Percentiles rank a stretch among this genome's conserved stretches.
phyloP scores from a whole-genome alignment of 164 flowering plant genomes.

The Akebia trifoliata region DNA sequence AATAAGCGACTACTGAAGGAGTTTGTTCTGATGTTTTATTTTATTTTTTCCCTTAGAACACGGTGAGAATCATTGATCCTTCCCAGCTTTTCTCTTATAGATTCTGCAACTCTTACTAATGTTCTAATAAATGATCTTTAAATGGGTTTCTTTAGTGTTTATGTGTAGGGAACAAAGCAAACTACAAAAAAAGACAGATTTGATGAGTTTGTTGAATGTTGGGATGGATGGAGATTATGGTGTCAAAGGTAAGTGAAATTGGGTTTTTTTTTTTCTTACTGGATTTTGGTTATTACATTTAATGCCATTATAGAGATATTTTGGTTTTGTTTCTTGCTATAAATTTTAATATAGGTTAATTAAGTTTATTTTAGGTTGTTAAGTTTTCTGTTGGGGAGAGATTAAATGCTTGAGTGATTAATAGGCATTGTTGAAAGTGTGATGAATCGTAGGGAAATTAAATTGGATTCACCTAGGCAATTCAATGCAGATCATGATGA shows the following conservation, averaged over 20 bases:
- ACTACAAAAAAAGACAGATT: too few relatives aligned
- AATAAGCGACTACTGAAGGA: conserved; percentile 47
- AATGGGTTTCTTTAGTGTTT: too few relatives aligned
- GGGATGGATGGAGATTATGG: neutral
- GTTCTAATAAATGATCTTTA: too few relatives aligned
- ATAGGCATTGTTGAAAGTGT: neutral
- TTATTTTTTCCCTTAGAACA: neutral
- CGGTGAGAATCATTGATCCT: neutral
- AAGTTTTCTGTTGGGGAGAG: neutral
- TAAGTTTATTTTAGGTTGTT: neutral
- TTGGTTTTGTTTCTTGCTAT: neutral
- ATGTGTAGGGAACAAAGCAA: too few relatives aligned
- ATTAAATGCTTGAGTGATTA: neutral
- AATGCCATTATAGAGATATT: neutral
- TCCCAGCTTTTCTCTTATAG: neutral
- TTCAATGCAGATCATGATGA: too few relatives aligned
- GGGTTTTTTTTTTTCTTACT: neutral
- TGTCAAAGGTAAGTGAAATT: neutral
- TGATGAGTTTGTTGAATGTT: neutral
- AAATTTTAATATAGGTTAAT: neutral
- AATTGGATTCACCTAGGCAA: neutral
- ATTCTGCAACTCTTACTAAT: too few relatives aligned
- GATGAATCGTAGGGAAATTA: too few relatives aligned
- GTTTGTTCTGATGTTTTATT: conserved; percentile 3
- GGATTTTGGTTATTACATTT: neutral